A percentile compares a stretch with the other conserved stretches of the same genome.
Evolutionary conservation across 2,329 filamentous ascomycete genomes (phyloP).

Genomic region (Dactylellina cionopaga): DNA sequence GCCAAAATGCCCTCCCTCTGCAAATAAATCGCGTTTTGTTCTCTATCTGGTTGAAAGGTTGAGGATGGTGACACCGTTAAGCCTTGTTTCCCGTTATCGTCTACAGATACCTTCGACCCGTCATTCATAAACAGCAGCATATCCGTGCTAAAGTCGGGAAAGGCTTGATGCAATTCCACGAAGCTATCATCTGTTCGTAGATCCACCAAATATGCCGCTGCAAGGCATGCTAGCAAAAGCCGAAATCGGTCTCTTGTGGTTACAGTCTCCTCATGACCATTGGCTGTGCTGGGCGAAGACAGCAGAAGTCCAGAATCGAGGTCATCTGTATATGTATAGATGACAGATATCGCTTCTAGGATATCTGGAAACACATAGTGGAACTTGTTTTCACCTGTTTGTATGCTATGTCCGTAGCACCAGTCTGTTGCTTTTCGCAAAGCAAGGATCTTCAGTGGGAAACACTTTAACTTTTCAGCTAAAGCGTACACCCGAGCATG

Average conservation of each 20-base stretch:
- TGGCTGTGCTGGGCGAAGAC: neutral
- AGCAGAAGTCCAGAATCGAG: neutral
- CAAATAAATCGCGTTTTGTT: neutral
- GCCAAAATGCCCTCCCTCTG: neutral
- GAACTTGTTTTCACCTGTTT: neutral
- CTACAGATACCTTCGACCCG: neutral
- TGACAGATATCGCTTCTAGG: neutral
- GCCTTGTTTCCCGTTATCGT: neutral
- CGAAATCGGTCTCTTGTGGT: constrained; percentile 5
- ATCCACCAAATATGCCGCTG: neutral
- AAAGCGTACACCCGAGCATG: constrained; percentile 25
- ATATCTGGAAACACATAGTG: neutral
- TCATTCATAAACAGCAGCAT: constrained; percentile 17
- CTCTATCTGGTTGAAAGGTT: neutral
- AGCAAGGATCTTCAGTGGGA: neutral
- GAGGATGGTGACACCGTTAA: neutral
- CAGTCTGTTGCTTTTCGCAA: constrained; percentile 8
- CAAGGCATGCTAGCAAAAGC: constrained; percentile 9
- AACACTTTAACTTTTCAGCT: constrained; percentile 5
- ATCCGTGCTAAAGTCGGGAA: constrained; percentile 22
- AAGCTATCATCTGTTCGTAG: neutral
- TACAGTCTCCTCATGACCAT: neutral
- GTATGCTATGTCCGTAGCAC: neutral
- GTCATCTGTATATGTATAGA: constrained; percentile 22
- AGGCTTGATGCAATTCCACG: neutral